Percentiles rank a stretch among this genome's conserved stretches.
Conservation (phyloP, 768 basidiomycete species). For the Pleurotus pulmonarius region DNA sequence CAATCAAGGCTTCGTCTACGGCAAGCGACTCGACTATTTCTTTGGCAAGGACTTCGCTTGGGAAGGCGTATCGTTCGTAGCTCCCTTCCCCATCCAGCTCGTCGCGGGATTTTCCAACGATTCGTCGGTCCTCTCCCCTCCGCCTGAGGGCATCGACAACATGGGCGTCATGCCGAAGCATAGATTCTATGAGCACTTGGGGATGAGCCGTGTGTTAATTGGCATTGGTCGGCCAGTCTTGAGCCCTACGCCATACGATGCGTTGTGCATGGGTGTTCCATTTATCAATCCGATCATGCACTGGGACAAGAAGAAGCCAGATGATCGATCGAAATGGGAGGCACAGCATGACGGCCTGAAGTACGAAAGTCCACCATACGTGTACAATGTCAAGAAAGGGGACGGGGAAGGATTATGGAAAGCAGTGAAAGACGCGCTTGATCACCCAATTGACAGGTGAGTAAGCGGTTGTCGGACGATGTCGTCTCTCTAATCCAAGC, state of each 20-base stretch:
- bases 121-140: conserved; percentile 12
- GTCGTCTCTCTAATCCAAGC: no score
- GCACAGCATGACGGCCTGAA: conserved; percentile 27
- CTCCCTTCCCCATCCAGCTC: neutral
- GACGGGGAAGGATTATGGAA: conserved; percentile 24
- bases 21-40: conserved; percentile 25
- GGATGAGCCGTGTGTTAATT: conserved; percentile 23
- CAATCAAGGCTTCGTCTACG: conserved; percentile 24
- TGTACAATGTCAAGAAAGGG: conserved; percentile 26
- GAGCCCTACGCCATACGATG: conserved; percentile 25
- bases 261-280: conserved; percentile 31
- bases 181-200: conserved; percentile 20
- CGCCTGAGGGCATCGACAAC: conserved; percentile 13
- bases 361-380: conserved; percentile 26
- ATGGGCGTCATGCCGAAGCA: conserved; percentile 13
- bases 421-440: conserved; percentile 21
- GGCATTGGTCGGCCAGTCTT: conserved; percentile 21
- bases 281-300: conserved; percentile 31
- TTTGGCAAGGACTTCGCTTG: neutral
- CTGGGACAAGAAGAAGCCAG: conserved; percentile 23
- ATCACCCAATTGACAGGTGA: conserved; percentile 19
- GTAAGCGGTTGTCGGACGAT: no score
- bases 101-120: conserved; percentile 21
- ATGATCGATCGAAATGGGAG: conserved; percentile 21
- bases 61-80: conserved; percentile 14